phyloP scores from a whole-genome alignment of 139 green algal genomes.

The Penium margaritaceum region DNA sequence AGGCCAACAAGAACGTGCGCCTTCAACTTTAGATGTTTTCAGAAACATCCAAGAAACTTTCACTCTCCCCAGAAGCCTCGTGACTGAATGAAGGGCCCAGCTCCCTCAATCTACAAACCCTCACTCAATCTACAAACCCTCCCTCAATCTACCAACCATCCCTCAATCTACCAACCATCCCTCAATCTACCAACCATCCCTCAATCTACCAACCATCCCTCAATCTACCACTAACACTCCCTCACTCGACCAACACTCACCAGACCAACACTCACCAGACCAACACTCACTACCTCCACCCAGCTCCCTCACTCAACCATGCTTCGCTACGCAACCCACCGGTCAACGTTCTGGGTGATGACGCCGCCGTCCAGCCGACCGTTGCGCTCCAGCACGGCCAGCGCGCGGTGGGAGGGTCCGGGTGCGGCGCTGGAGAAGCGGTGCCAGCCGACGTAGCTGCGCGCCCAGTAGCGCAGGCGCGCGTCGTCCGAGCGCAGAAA shows the following conservation, averaged over 20 bases:
- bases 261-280: neutral
- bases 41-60: too few species aligned
- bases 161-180: too few species aligned
- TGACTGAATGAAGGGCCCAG: too few species aligned
- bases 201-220: too few species aligned
- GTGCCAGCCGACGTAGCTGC: constrained; percentile 75
- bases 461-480: constrained; percentile 73
- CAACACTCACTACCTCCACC: neutral
- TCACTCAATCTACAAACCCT: too few species aligned
- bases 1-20: too few species aligned
- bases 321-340: constrained; percentile 35
- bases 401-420: constrained; percentile 63
- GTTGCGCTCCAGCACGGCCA: constrained; percentile 55
- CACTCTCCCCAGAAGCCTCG: too few species aligned
- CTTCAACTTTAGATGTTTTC: too few species aligned
- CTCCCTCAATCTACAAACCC: too few species aligned
- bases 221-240: neutral
- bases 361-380: constrained; percentile 58
- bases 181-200: too few species aligned
- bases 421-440: constrained; percentile 61
- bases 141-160: too few species aligned
- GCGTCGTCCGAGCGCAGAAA: constrained; percentile 66
- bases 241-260: neutral
- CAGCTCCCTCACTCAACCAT: neutral
- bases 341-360: constrained; percentile 94